Evolutionary conservation across 495 filamentous ascomycete species (phyloP), one percentile per base, ranked within the genome.

Genomic region (Neurospora sp.): DNA sequence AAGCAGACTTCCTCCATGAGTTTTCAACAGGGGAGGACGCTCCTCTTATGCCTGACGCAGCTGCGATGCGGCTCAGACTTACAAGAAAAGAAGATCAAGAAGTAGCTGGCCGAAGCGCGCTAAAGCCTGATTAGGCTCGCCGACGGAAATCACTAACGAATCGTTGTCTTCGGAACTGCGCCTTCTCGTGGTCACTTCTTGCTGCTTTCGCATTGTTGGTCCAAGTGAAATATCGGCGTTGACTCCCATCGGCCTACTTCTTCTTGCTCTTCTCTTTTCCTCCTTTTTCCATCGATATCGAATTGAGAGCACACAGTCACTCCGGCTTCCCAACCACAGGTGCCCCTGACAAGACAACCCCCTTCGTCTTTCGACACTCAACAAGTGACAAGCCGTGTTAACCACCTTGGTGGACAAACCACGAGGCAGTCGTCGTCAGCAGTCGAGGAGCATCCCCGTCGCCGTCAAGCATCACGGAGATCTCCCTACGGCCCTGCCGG

Each of bases 211-310:
- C 53, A 61, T 66, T 66, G 27, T 66, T 69, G 40, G 16, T 69
- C 68, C 44, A 73, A 81, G 75, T 85, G 83, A 86, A 84, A 86
- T 86, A 86, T 82, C 83, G 76, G 80, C 75, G 78, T 70, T 85
- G 84, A 85, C 84, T 85, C 84, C 83, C 78, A 78, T 78, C 82
- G 83, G 79, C 77, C 71, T 40, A 40, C 72, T 69, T 38, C 72
- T 73, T 73, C 48, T 72, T 68, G 40, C 75, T 76, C 48, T 79
- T 76, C 69, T 77, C 72, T 69, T 76, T 77, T 73, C 78, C 80
- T 77, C 71, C 76, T 68, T 75, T 77, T 73, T 73, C 70, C 73
- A 76, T 71, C 74, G 46, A 31, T 46, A 48, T 42, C 35, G 39
- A 31, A 35, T 66, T 66, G 53, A 66, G 14, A 66, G 14, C 53